phyloP scores from a whole-genome alignment of 176 grass and related monocot genomes.

The Zoysia pacifica region DNA sequence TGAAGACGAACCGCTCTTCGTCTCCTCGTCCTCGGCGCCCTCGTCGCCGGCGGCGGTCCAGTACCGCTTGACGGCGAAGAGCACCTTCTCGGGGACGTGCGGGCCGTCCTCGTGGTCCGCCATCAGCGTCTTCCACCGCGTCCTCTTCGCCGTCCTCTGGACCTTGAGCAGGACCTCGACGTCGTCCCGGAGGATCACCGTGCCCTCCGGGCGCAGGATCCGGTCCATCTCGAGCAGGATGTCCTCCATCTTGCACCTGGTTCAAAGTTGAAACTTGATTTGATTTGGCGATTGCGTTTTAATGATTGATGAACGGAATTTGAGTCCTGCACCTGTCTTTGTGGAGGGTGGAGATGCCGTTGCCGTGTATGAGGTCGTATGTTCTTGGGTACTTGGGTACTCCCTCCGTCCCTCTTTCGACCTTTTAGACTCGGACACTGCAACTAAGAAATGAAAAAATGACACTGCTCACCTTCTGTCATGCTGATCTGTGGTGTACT shows the following conservation, averaged over 20 bases:
- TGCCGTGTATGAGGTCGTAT: conserved; percentile 85
- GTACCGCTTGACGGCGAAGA: conserved; percentile 77
- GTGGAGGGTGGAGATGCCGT: conserved; percentile 80
- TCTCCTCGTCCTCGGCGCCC: conserved; percentile 10
- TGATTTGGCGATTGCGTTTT: not conserved
- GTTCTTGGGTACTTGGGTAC: conserved; percentile 90
- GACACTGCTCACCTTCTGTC: too few relatives aligned
- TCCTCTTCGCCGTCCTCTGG: conserved; percentile 45
- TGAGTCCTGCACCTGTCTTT: conserved; percentile 53
- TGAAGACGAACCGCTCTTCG: not conserved
- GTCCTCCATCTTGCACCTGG: conserved; percentile 93
- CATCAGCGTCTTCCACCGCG: conserved; percentile 79
- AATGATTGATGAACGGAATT: not conserved
- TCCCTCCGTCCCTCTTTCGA: too few relatives aligned
- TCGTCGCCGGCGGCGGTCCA: conserved; percentile 58
- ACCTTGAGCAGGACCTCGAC: conserved; percentile 68
- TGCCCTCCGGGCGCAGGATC: conserved; percentile 74
- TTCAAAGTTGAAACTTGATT: not conserved
- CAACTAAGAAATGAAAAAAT: too few relatives aligned
- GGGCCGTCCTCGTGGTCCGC: conserved; percentile 73
- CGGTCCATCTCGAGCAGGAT: conserved; percentile 90
- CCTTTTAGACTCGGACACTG: too few relatives aligned
- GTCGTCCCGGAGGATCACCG: conserved; percentile 78
- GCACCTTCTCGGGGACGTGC: conserved; percentile 67
- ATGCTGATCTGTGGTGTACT: too few relatives aligned